Evolutionary conservation across 805 yeast genomes (phyloP), one percentile per base, ranked within the genome.

Genomic region (Monosporozyma servazzii): DNA sequence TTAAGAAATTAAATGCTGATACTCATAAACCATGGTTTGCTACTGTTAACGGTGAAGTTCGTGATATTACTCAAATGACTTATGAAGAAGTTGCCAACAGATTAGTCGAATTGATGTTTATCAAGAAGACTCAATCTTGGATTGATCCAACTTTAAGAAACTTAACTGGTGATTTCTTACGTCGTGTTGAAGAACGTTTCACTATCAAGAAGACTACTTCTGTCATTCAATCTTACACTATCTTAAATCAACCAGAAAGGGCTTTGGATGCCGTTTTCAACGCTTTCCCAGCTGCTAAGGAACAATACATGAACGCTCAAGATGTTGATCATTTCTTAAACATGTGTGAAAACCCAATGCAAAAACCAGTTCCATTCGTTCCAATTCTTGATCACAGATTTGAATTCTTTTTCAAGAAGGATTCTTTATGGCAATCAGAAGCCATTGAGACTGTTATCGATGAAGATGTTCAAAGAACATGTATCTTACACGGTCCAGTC

Each of bases 21-120:
- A 90, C 78, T 80, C 98, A 90, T 75, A 93, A 93, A 74, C 96
- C 96, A 48, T 93, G 99, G 99, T 93, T 93, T 65, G 96, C 96
- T 61, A 71, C 84, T 39, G 72, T 73, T 21, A 72, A 73, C 53
- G 75, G 82, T 30, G 88, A 89, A 65, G 86, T 83, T 48, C 88
- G 91, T 68, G 99, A 95, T 70, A 72, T 93, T 58, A 88, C 86
- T 66, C 96, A 89, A 59, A 89, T 93, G 96, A 91, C 98, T 27
- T 93, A 93, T 70, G 81, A 82, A 65, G 95, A 93, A 74, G 89
- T 93, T 64, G 86, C 95, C 42, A 70, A 79, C 64, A 84, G 99
- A 72, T 75, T 87, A 62, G 84, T 93, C 53, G 96, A 88, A 69
- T 79, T 95, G 68, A 78, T 88, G 82, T 93, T 78, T 66, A 95